Base-by-base conservation (phyloP, 2,329 filamentous ascomycete genomes). In the Calonectria pteridis region DNA sequence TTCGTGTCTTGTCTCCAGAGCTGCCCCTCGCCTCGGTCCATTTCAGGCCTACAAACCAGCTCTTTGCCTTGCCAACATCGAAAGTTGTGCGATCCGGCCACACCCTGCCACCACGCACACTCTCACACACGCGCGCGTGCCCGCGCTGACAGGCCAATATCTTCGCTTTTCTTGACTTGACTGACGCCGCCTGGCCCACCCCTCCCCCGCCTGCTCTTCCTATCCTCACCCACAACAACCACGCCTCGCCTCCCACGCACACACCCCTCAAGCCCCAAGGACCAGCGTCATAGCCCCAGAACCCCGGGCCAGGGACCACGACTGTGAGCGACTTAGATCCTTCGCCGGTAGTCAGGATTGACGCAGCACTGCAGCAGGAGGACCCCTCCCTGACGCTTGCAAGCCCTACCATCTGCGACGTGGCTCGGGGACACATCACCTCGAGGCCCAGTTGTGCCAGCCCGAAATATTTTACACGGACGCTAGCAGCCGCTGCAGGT, bases 401-500 rank as follows among this genome's bases (percentile, higher is more conserved):
- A 88, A 87, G 87, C 88, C 87, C 85, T 89, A 86, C 85, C 83
- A 82, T 67, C 85, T 89, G 89, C 89, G 89, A 91, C 89, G 89
- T 91, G 89, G 90, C 88, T 87, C 86, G 86, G 88, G 81, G 79
- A 90, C 89, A 91, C 89, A 90, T 91, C 89, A 90, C 86, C 85
- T 84, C 84, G 85, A 87, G 85, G 83, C 83, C 85, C 82, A 85
- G 86, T 87, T 90, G 89, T 91, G 85, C 87, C 86, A 89, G 87
- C 84, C 87, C 86, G 88, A 88, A 81, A 85, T 87, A 87, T 88
- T 87, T 89, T 87, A 88, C 88, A 90, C 88, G 86, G 89, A 90
- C 84, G 89, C 88, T 86, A 89, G 87, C 87, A 89, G 85, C 89
- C 90, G 89, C 89, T 91, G 89, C 90, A 91, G 88, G 88, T 90